Evolutionary conservation across 352 stramenopile species (phyloP), one percentile per base, ranked within the genome.

Genomic region (Pythium dissimile): DNA sequence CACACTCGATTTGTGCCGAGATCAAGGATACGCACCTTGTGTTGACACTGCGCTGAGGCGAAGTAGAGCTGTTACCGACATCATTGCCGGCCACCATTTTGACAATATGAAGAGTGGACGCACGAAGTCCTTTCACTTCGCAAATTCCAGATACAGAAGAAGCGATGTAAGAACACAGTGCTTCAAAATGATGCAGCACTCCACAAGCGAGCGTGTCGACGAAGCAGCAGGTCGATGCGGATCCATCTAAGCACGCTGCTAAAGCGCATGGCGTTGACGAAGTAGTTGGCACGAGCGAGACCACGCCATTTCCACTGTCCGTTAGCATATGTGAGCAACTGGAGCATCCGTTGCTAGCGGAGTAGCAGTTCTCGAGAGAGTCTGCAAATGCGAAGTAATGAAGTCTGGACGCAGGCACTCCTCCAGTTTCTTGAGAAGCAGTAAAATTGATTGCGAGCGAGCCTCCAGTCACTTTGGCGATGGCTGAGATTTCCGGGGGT

Each of bases 61-160:
- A 81, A 45, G 57, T 69, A 0, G 56, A 47, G 1, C 74, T 68
- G 7, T 50, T 73, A 1, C 73, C 77, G 26, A 75, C 32, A 18
- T n/a, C 23, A 31, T 88, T 88, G 18, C 58, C 47, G 0, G 64
- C 53, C 21, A 45, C 43, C 34, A 85, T 59, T 0, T 66, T 62
- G 18, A 73, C 23, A 0, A 66, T n/a, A 21, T 85, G 72, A 2
- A 37, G 27, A 3, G 72, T 84, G 0, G 45, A 57, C 31, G 65
- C 38, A 12, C 34, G 41, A 10, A 88, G 44, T 1, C 75, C 71
- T 18, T 54, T 43, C 0, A 81, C 26, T 20, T 34, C 38, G 20
- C 72, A 87, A 30, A 18, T 28, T 18, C 12, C 9, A 13, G n/a
- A n/a, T n/a, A 31, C 20, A 0, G 12, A 20, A 1, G 32, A 18